Evolutionary conservation across 1,284 basidiomycete species (phyloP), one percentile per base, ranked within the genome.

Genomic region (Pascua guehoae): DNA sequence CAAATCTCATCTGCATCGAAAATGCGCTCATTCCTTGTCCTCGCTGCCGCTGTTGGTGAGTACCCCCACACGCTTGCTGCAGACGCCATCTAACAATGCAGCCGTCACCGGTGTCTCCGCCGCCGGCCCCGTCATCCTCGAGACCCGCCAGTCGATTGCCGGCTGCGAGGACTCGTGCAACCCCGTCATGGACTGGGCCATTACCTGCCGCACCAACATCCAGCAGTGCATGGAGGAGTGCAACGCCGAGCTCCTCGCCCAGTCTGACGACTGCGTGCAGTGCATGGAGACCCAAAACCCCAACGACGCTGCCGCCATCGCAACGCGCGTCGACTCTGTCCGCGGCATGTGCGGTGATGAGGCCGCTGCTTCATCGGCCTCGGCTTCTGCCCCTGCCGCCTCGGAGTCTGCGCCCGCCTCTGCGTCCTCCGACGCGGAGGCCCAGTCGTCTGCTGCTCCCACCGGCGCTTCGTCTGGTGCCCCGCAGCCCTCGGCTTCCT

Each of bases 171-270:
- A 43, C 17, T 17, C 38, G 44, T 62, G 60, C 57, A 45, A 58
- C 51, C 56, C 60, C 41, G 49, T 62, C 51, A 49, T 47, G n/a
- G 60, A 51, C 54, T 62, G 60, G 60, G 56, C 60, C 2, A 18
- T 45, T 18, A 41, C 12, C 24, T 62, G 60, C 56, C 60, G 60
- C 51, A 56, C 54, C 48, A 45, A 62, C 56, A 46, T 46, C 24
- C 45, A 48, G 48, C 14, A 43, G 44, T 62, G 60, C 60, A 58
- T 58, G 60, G 38, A 47, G 17, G 41, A 58, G 40, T 62, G 60
- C 56, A 58, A 44, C 41, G 53, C 51, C 45, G 56, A 62, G 51
- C 56, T 62, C 45, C 50, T 62, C 18, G 15, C 15, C 7, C 44
- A 39, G 43, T 17, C 54, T 8, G 54, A 58, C 54, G 15, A 15